Base-by-base conservation (phyloP, 2,329 filamentous ascomycete species). In the Nigrospora sphaerica region DNA sequence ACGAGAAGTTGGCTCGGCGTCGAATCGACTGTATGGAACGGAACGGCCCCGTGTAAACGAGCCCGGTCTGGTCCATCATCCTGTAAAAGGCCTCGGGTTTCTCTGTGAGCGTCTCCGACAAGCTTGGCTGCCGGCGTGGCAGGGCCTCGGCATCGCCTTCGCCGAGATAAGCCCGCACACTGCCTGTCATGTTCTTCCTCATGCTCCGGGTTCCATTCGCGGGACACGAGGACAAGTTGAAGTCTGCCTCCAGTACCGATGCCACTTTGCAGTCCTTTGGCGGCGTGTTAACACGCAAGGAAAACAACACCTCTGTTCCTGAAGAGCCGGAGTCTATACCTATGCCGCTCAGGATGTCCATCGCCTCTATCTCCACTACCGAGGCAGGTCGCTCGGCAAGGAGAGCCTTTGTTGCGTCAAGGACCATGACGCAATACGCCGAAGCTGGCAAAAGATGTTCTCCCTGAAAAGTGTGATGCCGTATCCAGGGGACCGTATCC, bases 381-480 rank as follows among this genome's bases (percentile, higher is more conserved):
- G 58, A 56, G 11, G 59, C 59, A 3, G 52, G 38, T 16, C 45
- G 51, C 2, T 47, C 55, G 6, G 47, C 40, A 2, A 62, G 49
- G 14, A 63, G 51, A 1, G 49, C 53, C 3, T 53, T 59, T 2
- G 67, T 65, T 3, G 72, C 72, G 40, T 75, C 72, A 9, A 73
- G 51, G 1, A 69, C 70, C 67, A 75, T 74, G 39, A 68, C 49
- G 33, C 69, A 65, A 52, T 74, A 76, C 0, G 66, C 72, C 2
- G 73, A 72, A 3, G 67, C 71, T 2, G 73, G 73, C 10, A 75
- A 57, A 14, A 76, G 56, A 4, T 66, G 62, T 44, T 72, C 66
- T 1, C 65, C 66, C 48, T 72, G 69, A 32, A 75, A 70, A 9
- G 53, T 54, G 51, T 75, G 72, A 17, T 64, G 62, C 32, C 58